Evolutionary conservation across 306 rosid species (phyloP), one percentile per base, ranked within the genome.

Genomic region (Quercus dentata): DNA sequence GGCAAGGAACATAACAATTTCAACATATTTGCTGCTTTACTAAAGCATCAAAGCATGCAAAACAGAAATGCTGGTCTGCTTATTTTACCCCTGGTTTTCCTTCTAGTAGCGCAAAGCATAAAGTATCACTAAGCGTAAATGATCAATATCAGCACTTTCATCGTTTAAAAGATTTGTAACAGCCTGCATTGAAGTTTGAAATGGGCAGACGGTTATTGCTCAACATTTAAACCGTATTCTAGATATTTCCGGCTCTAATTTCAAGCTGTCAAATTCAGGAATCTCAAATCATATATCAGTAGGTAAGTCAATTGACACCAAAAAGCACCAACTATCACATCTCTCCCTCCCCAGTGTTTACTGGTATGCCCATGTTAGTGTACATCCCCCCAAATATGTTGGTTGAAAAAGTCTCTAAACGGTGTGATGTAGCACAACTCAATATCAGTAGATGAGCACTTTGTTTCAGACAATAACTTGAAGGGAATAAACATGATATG

Each of bases 91-190:
- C 97, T 1, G 87, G 88, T 94, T 94, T 59, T 92, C 97, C 85
- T 94, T 94, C 86, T 94, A 96, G 79, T 94, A 92, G 74, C 97
- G 92, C 87, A 94, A 86, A 75, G 98, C 96, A 79, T 94, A 94
- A 78, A 94, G 62, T 96, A 94, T 92, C 81, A 94, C 97, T 76
- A 94, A 85, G 17, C 96, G 94, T 71, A 94, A 77, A 35, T 86
- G 88, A 74, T 92, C 92, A 68, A 92, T 67, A 76, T 94, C 97
- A 77, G 91, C 56, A 78, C 88, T 92, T 76, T 92, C 97, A 80
- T 94, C 70, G 83, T 85, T 88, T 73, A 94, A 82, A 78, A 94
- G 89, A 82, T 87, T 89, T 62, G 91, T 89, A 25, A 25, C 27
- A 25, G 91, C 97, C 98, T 94, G 88, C 83, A 90, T 79, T 65